Conservation (phyloP, 2,329 filamentous ascomycete species). For the Epichloe elymi region DNA sequence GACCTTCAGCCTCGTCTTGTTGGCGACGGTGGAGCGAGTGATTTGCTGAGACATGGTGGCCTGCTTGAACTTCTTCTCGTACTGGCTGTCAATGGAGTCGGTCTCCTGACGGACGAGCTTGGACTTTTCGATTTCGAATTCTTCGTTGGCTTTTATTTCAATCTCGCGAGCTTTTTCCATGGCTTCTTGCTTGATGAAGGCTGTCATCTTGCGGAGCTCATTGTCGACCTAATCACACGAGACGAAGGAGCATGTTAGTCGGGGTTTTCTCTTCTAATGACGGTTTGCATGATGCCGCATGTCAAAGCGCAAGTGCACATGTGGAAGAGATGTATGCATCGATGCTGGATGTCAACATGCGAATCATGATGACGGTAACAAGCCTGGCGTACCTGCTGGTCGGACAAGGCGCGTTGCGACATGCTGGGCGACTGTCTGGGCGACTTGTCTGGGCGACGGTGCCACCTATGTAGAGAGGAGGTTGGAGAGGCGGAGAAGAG, state of each 20-base stretch:
- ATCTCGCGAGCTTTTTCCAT: constrained; percentile 96
- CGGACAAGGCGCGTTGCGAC: constrained; percentile 94
- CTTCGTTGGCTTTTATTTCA: constrained; percentile 94
- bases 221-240: constrained; percentile 59
- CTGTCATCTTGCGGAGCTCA: constrained; percentile 99
- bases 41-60: constrained; percentile 98
- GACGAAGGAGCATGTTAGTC: not conserved
- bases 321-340: constrained; percentile 5
- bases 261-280: not conserved
- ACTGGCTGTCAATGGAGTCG: constrained; percentile 76
- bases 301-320: too few species aligned
- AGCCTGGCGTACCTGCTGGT: constrained; percentile 65
- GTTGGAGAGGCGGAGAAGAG: constrained; percentile 8
- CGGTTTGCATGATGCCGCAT: not conserved
- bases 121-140: constrained; percentile 98
- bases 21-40: constrained; percentile 87
- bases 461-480: constrained; percentile 10
- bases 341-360: constrained; percentile 8
- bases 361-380: constrained; percentile 6
- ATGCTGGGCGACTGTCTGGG: constrained; percentile 48
- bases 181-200: constrained; percentile 98
- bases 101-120: constrained; percentile 96
- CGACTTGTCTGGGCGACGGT: constrained; percentile 8
- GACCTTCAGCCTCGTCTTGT: constrained; percentile 87
- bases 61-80: constrained; percentile 99